Base-by-base conservation (phyloP, 2,329 filamentous ascomycete species). In the Pleurostoma richardsiae region DNA sequence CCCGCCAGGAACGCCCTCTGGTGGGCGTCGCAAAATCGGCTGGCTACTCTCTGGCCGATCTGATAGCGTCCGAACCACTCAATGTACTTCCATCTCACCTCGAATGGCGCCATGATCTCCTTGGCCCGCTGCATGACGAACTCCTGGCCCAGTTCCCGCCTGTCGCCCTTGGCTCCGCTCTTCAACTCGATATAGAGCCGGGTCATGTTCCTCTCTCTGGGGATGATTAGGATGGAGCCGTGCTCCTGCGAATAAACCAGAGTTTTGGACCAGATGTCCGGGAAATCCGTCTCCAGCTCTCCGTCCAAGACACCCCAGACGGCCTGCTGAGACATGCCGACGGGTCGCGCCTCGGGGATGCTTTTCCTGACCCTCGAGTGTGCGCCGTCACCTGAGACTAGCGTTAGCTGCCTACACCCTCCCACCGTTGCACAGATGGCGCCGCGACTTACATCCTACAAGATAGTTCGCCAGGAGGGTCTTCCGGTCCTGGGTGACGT, bases 251-350 rank as follows among this genome's bases (percentile, higher is more conserved):
- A 77, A 44, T 77, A 75, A 4, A 80, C 66, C 0, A 77, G 72
- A 1, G 76, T 75, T 58, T 81, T 81, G 55, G 73, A 78, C 74
- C 79, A 81, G 11, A 82, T 68, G 53, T 82, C 79, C 1, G 79
- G 79, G 43, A 83, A 83, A 52, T 82, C 71, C 2, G 79, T 81
- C 10, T 80, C 76, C 4, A 82, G 59, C 44, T 73, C 70, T 46
- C 78, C 76, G 51, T 82, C 79, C 6, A 82, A 55, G 0, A 83
- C 79, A 19, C 77, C 79, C 79, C 77, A 83, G 4, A 66, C 61
- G 1, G 75, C 49, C 27, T 46, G 47, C 28, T 51, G 49, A 36
- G 49, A 51, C 49, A 51, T 51, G 4, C 72, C 68, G 49, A 77
- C 74, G 10, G 69, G 72, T 62, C 30, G 63, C 48, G 39, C 68